A percentile compares a stretch with the other conserved stretches of the same genome.
Conservation (phyloP, 192 early-diverging fungal species). For the Coemansia sp. region DNA sequence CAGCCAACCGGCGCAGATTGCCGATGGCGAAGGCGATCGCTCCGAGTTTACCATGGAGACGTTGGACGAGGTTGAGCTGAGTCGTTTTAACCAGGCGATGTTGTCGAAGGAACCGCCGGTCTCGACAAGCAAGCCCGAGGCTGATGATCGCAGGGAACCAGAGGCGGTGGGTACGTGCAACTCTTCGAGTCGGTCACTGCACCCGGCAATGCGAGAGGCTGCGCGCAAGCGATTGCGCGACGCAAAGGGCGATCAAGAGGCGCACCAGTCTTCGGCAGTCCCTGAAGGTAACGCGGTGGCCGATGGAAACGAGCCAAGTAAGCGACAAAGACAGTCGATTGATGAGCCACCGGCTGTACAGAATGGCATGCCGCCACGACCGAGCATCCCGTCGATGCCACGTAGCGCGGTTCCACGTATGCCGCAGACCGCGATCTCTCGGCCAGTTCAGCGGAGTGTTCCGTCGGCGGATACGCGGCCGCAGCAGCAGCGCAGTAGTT, state of each 20-base stretch:
- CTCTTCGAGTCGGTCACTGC: not conserved
- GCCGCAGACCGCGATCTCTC: not conserved
- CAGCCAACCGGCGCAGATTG: not conserved
- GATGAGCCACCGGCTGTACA: not conserved
- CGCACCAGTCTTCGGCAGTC: no score
- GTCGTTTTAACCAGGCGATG: constrained; percentile 11
- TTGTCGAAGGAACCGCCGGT: not conserved
- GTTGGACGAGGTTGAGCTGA: constrained; percentile 21
- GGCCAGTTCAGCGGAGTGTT: not conserved
- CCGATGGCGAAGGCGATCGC: constrained; percentile 42
- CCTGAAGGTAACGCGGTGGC: not conserved
- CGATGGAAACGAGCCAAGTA: not conserved
- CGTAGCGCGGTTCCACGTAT: no score
- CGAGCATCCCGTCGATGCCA: no score
- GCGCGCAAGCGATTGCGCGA: constrained; percentile 1
- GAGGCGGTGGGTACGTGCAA: not conserved
- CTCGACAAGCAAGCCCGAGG: not conserved
- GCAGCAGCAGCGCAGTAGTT: constrained; percentile 20
- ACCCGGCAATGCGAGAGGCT: not conserved
- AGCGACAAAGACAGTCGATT: not conserved
- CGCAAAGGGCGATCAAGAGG: no score
- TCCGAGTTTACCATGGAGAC: constrained; percentile 30
- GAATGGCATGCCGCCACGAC: no score
- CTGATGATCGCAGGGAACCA: not conserved
- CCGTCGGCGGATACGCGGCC: constrained; percentile 1